phyloP scores from a whole-genome alignment of 805 yeast species.

The Myxozyma nipponensis region DNA sequence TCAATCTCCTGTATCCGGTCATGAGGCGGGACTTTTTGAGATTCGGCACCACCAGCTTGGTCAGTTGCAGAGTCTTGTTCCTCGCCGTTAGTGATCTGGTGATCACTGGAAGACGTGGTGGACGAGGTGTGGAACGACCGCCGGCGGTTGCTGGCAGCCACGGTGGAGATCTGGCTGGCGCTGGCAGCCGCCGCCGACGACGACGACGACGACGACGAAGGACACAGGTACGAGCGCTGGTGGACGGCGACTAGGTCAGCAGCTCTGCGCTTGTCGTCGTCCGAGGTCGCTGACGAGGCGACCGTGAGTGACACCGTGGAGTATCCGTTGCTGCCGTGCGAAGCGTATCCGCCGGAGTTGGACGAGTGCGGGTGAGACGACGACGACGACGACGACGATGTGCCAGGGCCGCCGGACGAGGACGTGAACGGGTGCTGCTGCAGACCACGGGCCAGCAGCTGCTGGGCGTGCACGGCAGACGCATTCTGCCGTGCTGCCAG shows the following conservation, averaged over 20 bases:
- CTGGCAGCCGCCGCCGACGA: neutral
- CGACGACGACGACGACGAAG: neutral
- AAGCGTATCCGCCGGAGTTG: conserved; percentile 23
- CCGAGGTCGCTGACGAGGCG: conserved; percentile 19
- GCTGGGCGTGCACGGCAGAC: conserved; percentile 33
- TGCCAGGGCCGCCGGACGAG: conserved; percentile 18
- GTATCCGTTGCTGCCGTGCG: conserved; percentile 15
- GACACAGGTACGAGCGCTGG: neutral
- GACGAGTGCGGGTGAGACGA: conserved; percentile 18
- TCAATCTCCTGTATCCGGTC: conserved; percentile 24
- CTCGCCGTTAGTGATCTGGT: conserved; percentile 5
- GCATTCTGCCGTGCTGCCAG: conserved; percentile 38
- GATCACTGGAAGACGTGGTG: too few species aligned
- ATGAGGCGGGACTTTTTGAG: neutral
- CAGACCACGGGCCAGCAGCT: conserved; percentile 20
- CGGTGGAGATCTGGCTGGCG: neutral
- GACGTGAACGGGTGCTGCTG: conserved; percentile 18
- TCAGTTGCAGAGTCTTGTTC: neutral
- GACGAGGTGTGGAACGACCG: conserved; percentile 3
- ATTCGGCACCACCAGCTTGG: conserved; percentile 9
- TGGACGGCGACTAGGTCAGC: neutral
- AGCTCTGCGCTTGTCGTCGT: conserved; percentile 18
- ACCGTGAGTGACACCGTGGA: conserved; percentile 13
- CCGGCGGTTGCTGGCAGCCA: neutral
- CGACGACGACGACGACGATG: neutral